These are phyloP conservation scores for Quercus rubra DNA, from an alignment of 306 rosid genomes.

Conservation along the genomic window DNA sequence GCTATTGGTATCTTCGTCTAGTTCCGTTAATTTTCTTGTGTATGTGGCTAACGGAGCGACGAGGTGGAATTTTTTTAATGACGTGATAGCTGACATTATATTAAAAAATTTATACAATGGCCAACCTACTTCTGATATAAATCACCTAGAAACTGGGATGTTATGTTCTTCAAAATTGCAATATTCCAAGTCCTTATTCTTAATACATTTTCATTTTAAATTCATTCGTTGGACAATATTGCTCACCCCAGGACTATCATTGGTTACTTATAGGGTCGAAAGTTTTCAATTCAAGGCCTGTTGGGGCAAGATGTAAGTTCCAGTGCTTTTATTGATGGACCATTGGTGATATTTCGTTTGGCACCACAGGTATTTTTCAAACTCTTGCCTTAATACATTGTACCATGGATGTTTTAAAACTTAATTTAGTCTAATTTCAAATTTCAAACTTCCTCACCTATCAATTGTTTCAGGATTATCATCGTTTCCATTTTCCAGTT, in stretches of 20 bases:
- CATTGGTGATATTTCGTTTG: constrained; percentile 90
- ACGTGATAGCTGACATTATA: too few relatives aligned
- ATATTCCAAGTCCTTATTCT: neutral
- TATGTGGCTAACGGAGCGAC: too few relatives aligned
- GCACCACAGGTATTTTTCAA: constrained; percentile 82
- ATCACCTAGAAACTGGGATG: neutral
- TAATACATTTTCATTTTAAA: neutral
- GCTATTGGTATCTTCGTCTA: too few relatives aligned
- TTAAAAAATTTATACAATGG: neutral
- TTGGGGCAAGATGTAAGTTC: constrained; percentile 68
- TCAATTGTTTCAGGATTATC: constrained; percentile 77
- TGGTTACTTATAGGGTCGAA: constrained; percentile 62
- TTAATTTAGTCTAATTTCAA: constrained; percentile 4
- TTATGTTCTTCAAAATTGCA: neutral
- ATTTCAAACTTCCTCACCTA: constrained; percentile 4
- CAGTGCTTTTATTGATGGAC: constrained; percentile 65
- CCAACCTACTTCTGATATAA: neutral
- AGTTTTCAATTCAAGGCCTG: constrained; percentile 91
- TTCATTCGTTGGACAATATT: neutral
- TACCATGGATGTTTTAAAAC: constrained; percentile 8
- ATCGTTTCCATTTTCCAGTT: constrained; percentile 88
- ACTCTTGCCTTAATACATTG: neutral
- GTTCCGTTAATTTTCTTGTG: too few relatives aligned
- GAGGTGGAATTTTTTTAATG: too few relatives aligned
- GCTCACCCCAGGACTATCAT: constrained; percentile 5